Base-by-base conservation (phyloP, 2,329 filamentous ascomycete genomes). In the Alternaria arbusti region DNA sequence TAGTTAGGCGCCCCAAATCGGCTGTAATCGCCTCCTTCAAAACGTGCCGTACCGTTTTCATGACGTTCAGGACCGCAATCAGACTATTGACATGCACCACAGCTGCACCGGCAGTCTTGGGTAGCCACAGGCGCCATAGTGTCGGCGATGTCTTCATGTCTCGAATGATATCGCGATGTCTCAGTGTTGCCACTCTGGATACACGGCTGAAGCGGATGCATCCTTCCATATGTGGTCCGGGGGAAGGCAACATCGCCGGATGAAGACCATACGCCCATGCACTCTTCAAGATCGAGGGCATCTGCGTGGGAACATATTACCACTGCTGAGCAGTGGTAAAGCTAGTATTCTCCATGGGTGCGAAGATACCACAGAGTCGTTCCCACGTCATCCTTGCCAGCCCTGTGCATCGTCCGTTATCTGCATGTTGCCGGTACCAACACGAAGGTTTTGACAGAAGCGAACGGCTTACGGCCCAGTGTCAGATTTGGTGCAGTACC, bases 61-160 rank as follows among this genome's bases (percentile, higher is more conserved):
- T 63, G 65, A 60, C 65, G 65, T 49, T 58, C 59, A 28, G 54
- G 50, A 17, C 46, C 54, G 54, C 30, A 47, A 43, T 28, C 17
- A 54, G 32, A 61, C 65, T 65, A 65, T 67, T 32, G 62, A 57
- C 54, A 60, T 60, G 59, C 63, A 57, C 46, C 62, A 49, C 11
- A 62, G 22, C 44, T 59, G 59, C 50, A 56, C 40, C 54, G 63
- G 23, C 30, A 30, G 57, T 51, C 15, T 54, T 47, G 30, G 51
- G 44, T 45, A 51, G 57, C 58, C 22, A 57, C 59, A 51, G 32
- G 54, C 25, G 43, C 40, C 32, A 40, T 43, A 20, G 43, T 25
- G 36, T 28, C 32, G 17, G 43, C 20, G 43, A 36, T 28, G 52
- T 17, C 43, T 32, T 17, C 22, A 54, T 17, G 13, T 54, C 44